Base-by-base conservation (phyloP, 495 filamentous ascomycete genomes). In the Talaromyces nanjingensis region DNA sequence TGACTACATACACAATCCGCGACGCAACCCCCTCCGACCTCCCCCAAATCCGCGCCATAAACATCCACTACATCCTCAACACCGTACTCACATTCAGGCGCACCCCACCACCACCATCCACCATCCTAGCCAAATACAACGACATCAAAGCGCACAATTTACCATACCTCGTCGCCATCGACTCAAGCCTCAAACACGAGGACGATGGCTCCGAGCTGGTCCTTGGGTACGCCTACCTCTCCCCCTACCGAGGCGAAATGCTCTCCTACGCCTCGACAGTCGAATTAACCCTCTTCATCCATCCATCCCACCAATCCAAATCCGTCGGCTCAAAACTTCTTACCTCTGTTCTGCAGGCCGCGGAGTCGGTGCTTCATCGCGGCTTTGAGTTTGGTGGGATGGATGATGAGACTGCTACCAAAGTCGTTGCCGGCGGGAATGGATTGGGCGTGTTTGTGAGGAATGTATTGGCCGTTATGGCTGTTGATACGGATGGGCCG, bases 251-350 rank as follows among this genome's bases (percentile, higher is more conserved):
- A 0, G 34, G 65, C 56, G 8, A 29, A 16, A 59, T 59, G 42
- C 64, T 70, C 29, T 72, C 73, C 4, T 73, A 76, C 62, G 72
- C 68, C 12, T 54, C 68, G 0, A 73, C 73, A 0, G 73, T 74
- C 0, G 72, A 77, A 55, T 55, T 73, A 3, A 65, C 63, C 2
- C 65, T 76, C 2, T 76, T 71, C 54, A 57, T 75, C 20, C 72
- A 69, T 60, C 72, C 67, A 1, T 59, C 65, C 1, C 29, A 72
- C 31, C 68, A 65, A 29, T 67, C 47, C 6, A 62, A 59, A n/a
- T 64, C 63, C 0, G 39, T 67, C 16, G 74, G 73, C 14, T 65
- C 65, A 2, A 39, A 9, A 16, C 53, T 76, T 11, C 64, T 76
- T 2, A 27, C 53, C 0, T 49, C 37, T 1, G 18, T 74, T 0